Base-by-base conservation (phyloP, 495 filamentous ascomycete genomes). In the Darksidea phi region DNA sequence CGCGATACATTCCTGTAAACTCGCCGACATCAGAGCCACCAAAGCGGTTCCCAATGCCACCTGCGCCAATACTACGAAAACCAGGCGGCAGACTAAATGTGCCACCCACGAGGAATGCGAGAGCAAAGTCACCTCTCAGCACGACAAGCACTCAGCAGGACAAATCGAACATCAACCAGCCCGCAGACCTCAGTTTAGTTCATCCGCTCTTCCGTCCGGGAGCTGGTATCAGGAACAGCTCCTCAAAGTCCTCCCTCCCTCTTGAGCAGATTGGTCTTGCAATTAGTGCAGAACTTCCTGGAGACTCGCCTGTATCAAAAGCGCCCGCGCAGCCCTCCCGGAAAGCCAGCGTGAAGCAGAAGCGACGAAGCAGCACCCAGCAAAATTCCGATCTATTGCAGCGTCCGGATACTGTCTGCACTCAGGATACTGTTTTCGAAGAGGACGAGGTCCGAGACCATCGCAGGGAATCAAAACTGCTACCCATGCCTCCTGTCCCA, bases 351-450 rank as follows among this genome's bases (percentile, higher is more conserved):
- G 12, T 41, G 12, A 55, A 36, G 18, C 52, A 67, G 32, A 25
- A 46, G 34, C 47, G 59, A 47, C 25, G 50, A 13, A 43, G 48
- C 25, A 67, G 59, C 24, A 11, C 63, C 50, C 53, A 24, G 36
- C 45, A 18, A 1, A 38, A 36, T 3, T 12, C 24, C 13, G 26
- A 54, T 13, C 11, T 10, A 8, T 50, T 38, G 18, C 36, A 41
- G 15, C 56, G 66, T 10, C 51, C 57, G 7, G 58, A 52, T 21
- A 66, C 57, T 49, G 54, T 53, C 15, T 8, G 65, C 4, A 69
- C 57, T 11, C 63, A 65, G 28, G 59, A 54, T 13, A 69, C 66
- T 1, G 51, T 69, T n/a, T 69, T 69, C 36, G 66, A 69, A 55
- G 66, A 69, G 54, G 66, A 69, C 18, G 28, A 23, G 7, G 34